Evolutionary conservation across 179 eudicot genomes (phyloP).

Genomic region (Heliamphora pulchella): DNA sequence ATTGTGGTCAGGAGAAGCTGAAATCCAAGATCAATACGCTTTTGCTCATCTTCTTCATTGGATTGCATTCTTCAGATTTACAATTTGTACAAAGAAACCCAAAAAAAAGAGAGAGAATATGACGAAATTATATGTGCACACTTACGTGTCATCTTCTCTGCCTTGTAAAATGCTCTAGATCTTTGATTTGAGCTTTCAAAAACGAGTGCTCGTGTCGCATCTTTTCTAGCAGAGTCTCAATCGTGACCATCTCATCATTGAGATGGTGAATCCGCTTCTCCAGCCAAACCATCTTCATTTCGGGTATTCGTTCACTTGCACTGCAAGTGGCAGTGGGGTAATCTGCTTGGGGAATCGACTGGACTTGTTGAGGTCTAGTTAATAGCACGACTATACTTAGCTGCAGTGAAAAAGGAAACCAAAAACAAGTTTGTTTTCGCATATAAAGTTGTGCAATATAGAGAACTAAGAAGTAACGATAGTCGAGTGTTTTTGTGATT

Average conservation of each 20-base stretch:
- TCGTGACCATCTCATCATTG: slow-evolving; percentile 68
- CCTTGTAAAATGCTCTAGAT: slow-evolving; percentile 29
- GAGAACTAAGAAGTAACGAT: not conserved
- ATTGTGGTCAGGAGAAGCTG: not conserved
- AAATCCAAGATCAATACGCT: not conserved
- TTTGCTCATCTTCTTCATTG: not conserved
- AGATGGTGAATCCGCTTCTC: slow-evolving; percentile 63
- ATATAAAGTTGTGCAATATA: not conserved
- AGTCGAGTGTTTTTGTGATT: not conserved
- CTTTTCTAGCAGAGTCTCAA: slow-evolving; percentile 66
- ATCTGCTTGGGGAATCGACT: slow-evolving; percentile 56
- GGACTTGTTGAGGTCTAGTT: slow-evolving; percentile 63
- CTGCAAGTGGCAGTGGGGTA: slow-evolving; percentile 19
- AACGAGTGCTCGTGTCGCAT: slow-evolving; percentile 55
- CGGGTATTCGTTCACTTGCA: slow-evolving; percentile 34
- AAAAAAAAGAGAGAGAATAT: not conserved
- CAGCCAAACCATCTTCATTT: slow-evolving; percentile 47
- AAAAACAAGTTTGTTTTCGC: not conserved
- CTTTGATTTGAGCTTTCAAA: slow-evolving; percentile 42
- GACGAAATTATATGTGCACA: not conserved
- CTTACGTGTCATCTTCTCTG: not conserved
- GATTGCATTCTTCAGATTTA: slow-evolving; percentile 5
- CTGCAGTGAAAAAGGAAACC: slow-evolving; percentile 36
- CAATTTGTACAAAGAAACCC: not conserved
- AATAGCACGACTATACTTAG: slow-evolving; percentile 72